These are phyloP conservation scores for Heterobasidion annosum DNA, from an alignment of 1,284 basidiomycete genomes.

Conservation along the genomic window DNA sequence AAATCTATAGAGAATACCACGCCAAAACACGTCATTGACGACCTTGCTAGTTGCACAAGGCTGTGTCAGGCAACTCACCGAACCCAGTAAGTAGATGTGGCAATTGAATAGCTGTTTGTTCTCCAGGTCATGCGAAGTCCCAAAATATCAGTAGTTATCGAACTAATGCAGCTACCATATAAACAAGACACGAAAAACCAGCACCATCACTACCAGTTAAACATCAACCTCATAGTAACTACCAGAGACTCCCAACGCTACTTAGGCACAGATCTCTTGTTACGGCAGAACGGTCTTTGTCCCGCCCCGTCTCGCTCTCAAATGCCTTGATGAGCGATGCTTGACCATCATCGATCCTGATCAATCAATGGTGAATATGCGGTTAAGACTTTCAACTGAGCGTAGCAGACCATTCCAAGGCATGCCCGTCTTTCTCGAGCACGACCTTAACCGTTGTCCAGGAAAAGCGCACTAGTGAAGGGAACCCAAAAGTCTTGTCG, in stretches of 20 bases:
- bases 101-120: no score
- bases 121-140: no score
- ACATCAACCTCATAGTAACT: not conserved
- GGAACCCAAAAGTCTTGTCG: constrained; percentile 90
- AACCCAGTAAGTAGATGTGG: no score
- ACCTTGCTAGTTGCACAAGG: no score
- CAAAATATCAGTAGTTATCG: no score
- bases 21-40: no score
- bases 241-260: constrained; percentile 44
- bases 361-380: constrained; percentile 1
- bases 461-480: constrained; percentile 86
- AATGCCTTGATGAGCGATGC: constrained; percentile 70
- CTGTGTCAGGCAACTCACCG: no score
- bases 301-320: constrained; percentile 53
- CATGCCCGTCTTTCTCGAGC: constrained; percentile 74
- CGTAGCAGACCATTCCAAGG: constrained; percentile 65
- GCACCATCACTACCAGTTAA: no score
- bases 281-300: constrained; percentile 60
- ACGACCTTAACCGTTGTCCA: constrained; percentile 92
- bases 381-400: not conserved
- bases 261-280: constrained; percentile 65
- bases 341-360: constrained; percentile 76
- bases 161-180: no score
- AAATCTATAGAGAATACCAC: no score
- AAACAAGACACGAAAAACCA: no score